Evolutionary conservation across 805 yeast species (phyloP), one percentile per base, ranked within the genome.

Genomic region (Scheffersomyces amazonensis): DNA sequence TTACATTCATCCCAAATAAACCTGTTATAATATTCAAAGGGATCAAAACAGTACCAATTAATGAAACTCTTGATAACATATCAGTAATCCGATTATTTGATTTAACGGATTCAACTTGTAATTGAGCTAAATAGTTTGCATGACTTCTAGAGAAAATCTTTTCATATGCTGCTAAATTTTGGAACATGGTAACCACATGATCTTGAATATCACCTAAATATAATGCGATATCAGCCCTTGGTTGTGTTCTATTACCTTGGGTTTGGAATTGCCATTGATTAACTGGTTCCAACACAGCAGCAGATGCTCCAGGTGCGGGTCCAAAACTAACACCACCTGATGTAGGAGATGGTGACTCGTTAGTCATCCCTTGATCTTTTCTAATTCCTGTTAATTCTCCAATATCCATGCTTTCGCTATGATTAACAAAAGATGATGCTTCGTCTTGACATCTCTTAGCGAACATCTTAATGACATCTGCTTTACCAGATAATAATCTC

Each of bases 121-220:
- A 69, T 55, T 88, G 96, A 0, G 97, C 96, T 58, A 91, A 69
- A 59, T 91, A 91, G 54, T 90, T 91, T 15, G 96, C 76, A 58
- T 91, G 97, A 1, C 95, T 83, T 49, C 97, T 76, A 32, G 95
- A 81, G 57, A 91, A 84, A 52, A 91, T 91, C 74, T 90, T 90
- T 58, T 91, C 98, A 56, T 88, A 90, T 2, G 95, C 86, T 31
- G 83, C 62, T 56, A 91, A 73, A 54, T 88, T 90, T 65, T 89
- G 96, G 62, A 80, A 85, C 97, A 91, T 91, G 13, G 98, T 91
- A 41, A 90, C 81, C 53, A 91, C 85, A 76, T 90, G 98, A 73
- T 90, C 97, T 65, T 89, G 96, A 56, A 90, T 90, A 78, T 90
- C 98, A 41, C 96, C 96, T 44, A 90, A 65, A 60, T 87, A 90